These are phyloP conservation scores for Coemansia sp. DNA, from an alignment of 192 early-diverging fungal genomes.

Conservation along the genomic window DNA sequence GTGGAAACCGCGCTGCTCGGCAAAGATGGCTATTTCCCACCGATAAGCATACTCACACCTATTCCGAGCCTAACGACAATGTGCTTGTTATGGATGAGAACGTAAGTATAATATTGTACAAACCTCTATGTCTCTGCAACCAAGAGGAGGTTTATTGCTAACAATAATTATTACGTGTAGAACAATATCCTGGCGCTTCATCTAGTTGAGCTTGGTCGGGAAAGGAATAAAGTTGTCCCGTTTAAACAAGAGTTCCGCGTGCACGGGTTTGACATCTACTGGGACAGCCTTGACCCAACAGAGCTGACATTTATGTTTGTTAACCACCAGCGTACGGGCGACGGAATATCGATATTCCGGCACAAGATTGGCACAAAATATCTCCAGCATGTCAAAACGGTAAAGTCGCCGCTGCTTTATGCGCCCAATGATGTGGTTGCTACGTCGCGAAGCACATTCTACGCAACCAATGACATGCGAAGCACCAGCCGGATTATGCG, in stretches of 20 bases:
- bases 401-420: constrained; percentile 54
- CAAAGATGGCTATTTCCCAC: constrained; percentile 54
- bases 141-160: background rate
- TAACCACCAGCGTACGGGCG: constrained; percentile 59
- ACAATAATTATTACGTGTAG: constrained; percentile 20
- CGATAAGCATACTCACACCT: constrained; percentile 11
- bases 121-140: background rate
- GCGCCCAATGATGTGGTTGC: constrained; percentile 62
- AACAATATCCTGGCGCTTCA: constrained; percentile 41
- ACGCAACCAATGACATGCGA: constrained; percentile 59
- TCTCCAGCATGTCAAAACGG: constrained; percentile 54
- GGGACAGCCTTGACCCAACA: constrained; percentile 37
- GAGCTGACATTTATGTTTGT: constrained; percentile 59
- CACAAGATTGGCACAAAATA: constrained; percentile 47
- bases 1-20: constrained; percentile 52
- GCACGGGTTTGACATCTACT: constrained; percentile 59
- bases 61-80: constrained; percentile 36
- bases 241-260: constrained; percentile 43
- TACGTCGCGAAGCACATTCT: constrained; percentile 55
- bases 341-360: constrained; percentile 57
- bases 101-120: constrained; percentile 23
- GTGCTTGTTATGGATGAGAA: constrained; percentile 56
- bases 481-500: constrained; percentile 25
- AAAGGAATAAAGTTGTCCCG: constrained; percentile 28
- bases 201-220: constrained; percentile 35